phyloP scores from a whole-genome alignment of 2,329 filamentous ascomycete genomes.

The Monosporascus cannonballus region DNA sequence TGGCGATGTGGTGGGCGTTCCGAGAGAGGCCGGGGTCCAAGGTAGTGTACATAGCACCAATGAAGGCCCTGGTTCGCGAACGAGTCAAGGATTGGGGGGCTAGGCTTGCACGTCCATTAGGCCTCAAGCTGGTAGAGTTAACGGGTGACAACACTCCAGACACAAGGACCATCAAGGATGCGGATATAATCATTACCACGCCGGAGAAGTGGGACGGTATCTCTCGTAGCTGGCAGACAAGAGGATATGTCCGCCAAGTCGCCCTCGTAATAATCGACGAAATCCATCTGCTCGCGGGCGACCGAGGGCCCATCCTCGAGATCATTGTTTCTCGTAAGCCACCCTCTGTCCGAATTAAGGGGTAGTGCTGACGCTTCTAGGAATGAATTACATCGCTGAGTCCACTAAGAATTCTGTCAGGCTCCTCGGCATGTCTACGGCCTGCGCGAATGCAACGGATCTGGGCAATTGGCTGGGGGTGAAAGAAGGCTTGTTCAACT shows the following conservation, averaged over 20 bases:
- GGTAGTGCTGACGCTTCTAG: conserved; percentile 34
- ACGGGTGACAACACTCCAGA: conserved; percentile 98
- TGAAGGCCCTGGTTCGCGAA: conserved; percentile 97
- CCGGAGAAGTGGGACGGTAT: conserved; percentile 99
- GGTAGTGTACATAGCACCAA: conserved; percentile 97
- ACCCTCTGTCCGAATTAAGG: neutral
- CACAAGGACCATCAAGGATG: conserved; percentile 88
- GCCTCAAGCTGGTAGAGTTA: conserved; percentile 86
- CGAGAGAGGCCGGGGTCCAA: conserved; percentile 90
- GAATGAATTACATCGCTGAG: conserved; percentile 98
- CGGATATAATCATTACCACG: conserved; percentile 96
- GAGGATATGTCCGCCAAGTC: conserved; percentile 91
- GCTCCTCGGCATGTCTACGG: conserved; percentile 97
- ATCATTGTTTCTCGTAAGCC: conserved; percentile 72
- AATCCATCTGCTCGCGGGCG: conserved; percentile 93
- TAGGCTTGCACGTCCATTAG: conserved; percentile 75
- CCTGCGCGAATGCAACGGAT: conserved; percentile 91
- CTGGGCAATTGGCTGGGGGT: conserved; percentile 96
- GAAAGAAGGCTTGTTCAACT: conserved; percentile 94
- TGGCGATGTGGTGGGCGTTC: conserved; percentile 99
- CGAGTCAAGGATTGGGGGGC: conserved; percentile 91
- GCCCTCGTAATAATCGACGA: conserved; percentile 97
- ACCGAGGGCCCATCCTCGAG: conserved; percentile 94
- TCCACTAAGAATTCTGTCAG: conserved; percentile 86
- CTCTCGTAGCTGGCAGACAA: conserved; percentile 95